A percentile compares a stretch with the other conserved stretches of the same genome.
Evolutionary conservation across 2,329 filamentous ascomycete species (phyloP).

Genomic region (Fusarium sterilihyphosum): DNA sequence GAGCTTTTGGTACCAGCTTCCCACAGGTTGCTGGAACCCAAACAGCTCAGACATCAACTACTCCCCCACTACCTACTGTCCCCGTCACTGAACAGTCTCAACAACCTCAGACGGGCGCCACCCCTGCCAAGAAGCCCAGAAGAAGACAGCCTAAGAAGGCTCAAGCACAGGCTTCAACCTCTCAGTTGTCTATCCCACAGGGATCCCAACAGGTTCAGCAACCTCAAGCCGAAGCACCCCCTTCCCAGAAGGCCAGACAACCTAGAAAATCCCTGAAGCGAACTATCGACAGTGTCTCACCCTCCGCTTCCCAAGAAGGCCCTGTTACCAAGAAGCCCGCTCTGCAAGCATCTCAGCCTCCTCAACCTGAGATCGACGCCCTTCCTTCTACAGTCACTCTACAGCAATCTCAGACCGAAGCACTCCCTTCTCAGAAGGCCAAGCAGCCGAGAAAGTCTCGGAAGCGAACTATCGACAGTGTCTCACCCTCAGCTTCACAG

Average conservation of each 20-base stretch:
- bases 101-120: not conserved
- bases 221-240: not conserved
- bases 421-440: not conserved
- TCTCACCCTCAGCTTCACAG: not conserved
- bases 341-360: not conserved
- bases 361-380: not conserved
- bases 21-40: not conserved
- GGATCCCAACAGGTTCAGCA: not conserved
- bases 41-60: not conserved
- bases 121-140: not conserved
- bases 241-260: not conserved
- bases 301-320: not conserved
- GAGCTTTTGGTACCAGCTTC: not conserved
- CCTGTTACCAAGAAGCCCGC: not conserved
- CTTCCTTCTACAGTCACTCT: not conserved
- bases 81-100: not conserved
- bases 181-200: not conserved
- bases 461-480: constrained; percentile 3
- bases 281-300: not conserved
- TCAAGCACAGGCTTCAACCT: not conserved
- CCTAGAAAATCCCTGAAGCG: not conserved
- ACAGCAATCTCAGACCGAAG: not conserved
- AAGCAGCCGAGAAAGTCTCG: not conserved
- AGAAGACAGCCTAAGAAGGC: not conserved
- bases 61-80: not conserved